Base-by-base conservation (phyloP, 768 basidiomycete genomes). In the Daedalea quercina region DNA sequence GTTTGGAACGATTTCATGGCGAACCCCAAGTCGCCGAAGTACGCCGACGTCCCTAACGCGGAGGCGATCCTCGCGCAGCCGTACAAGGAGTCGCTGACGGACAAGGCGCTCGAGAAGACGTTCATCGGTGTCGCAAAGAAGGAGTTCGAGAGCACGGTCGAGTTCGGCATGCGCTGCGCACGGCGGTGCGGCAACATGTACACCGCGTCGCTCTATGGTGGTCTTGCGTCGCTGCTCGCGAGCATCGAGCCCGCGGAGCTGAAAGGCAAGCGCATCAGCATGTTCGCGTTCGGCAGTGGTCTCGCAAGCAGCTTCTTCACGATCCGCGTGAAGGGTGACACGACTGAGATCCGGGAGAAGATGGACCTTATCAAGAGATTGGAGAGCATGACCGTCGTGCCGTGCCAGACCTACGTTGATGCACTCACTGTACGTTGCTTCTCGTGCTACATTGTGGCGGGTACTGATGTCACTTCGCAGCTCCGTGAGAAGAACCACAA, bases 401-500 rank as follows among this genome's bases (percentile, higher is more conserved):
- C 90, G 28, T 92, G 90, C 65, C 84, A 93, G 65, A 90, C 95
- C 61, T 97, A 94, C 64, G 88, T 96, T 19, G 84, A 86, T 59
- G 85, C 92, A 43, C 81, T 92, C 46, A 64, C 73, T 65, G 86
- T 90, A 64, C 54, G 84, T 70, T 7, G 47, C 6, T 24, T 42
- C 54, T 44, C 54, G 50, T n/a, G 23, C n/a, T 44, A n/a, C 20
- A n/a, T 45, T 37, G 42, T 0, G 26, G 3, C 6, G 19, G 23
- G 12, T 37, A 54, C 46, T 60, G 45, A 63, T 23, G 33, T 3
- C 9, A 51, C 52, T 48, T 7, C 26, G 12, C 60, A 94, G 94
- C 84, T 97, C 48, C 90, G 95, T 40, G 95, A 98, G 74, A 85
- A 90, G 73, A 95, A 94, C 78, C 94, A 97, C 78, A 95, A 94